phyloP scores from a whole-genome alignment of 768 basidiomycete species.

The Polyporus arcularius region DNA sequence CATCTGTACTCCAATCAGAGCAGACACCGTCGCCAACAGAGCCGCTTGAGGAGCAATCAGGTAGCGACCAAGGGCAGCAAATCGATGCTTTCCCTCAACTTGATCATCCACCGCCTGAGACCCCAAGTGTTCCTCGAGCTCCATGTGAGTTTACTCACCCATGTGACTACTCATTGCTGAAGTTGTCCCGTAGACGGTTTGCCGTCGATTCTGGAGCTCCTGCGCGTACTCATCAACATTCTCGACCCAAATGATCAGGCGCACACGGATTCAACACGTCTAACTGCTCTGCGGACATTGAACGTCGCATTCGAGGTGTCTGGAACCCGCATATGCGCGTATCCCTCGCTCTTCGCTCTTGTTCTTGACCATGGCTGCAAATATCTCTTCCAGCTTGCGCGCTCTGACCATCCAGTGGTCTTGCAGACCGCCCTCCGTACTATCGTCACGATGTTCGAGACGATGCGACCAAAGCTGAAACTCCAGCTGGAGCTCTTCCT shows the following conservation, averaged over 20 bases:
- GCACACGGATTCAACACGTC: conserved; percentile 94
- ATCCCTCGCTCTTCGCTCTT: conserved; percentile 74
- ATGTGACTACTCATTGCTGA: neutral
- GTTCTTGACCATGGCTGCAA: conserved; percentile 92
- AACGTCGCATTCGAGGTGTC: conserved; percentile 87
- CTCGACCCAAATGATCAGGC: conserved; percentile 93
- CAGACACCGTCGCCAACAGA: neutral
- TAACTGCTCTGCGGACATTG: conserved; percentile 84
- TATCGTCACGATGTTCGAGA: conserved; percentile 85
- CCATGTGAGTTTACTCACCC: neutral
- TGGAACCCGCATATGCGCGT: conserved; percentile 72
- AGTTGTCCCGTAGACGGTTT: conserved; percentile 64
- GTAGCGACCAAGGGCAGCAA: neutral
- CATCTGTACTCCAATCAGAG: conserved; percentile 15
- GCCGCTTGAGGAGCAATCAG: neutral
- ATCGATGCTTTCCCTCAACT: neutral
- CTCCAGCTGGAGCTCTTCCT: conserved; percentile 95
- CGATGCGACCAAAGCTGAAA: conserved; percentile 84
- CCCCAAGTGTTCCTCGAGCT: conserved; percentile 24
- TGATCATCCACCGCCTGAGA: conserved; percentile 7
- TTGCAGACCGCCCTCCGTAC: conserved; percentile 81
- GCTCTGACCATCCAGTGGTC: conserved; percentile 82
- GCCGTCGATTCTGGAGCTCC: conserved; percentile 87
- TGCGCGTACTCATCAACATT: conserved; percentile 93
- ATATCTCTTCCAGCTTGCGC: conserved; percentile 94